Base-by-base conservation (phyloP, 192 early-diverging fungal species). In the Oehlia diaphana region DNA sequence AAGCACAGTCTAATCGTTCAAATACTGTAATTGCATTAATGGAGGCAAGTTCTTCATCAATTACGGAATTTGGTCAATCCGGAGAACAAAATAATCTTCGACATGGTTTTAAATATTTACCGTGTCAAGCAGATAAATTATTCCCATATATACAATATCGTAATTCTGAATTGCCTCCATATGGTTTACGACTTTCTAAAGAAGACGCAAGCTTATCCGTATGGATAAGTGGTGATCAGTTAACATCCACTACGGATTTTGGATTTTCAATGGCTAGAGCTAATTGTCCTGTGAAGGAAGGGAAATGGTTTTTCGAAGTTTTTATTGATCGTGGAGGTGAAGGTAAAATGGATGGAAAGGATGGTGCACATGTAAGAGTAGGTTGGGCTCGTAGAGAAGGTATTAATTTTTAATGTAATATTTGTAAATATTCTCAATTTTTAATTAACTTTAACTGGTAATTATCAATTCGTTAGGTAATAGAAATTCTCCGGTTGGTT, bases 331-430 rank as follows among this genome's bases (percentile, higher is more conserved):
- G 84, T 50, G 88, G 84, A 28, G 87, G 86, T 6, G 87, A 86
- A 66, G 81, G 81, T 1, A 76, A 81, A 63, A 77, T 80, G 14
- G 84, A 84, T 49, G 70, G 84, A 44, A 80, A 83, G 8, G 86
- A 90, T 74, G 89, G 85, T 14, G 85, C 90, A 7, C 90, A 92
- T 80, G 91, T 92, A 12, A 87, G 92, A 44, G 69, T 92, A 26
- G 92, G 92, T 2, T 90, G 87, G 88, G 87, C 90, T 35, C 76
- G 89, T 16, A 84, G 91, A 47, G 90, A 92, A 87, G 90, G 89
- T 91, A 84, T 13, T 5, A 12, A 23, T 13, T 68, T 0, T 44
- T n/a, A 21, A 14, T 4, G 31, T 26, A 12, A 58, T 39, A 8
- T 68, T 19, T 44, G 16, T 2, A 37, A 26, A 7, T 75, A 14